Evolutionary conservation across 768 basidiomycete species (phyloP), one percentile per base, ranked within the genome.

Genomic region (Butyriboletus loyo): DNA sequence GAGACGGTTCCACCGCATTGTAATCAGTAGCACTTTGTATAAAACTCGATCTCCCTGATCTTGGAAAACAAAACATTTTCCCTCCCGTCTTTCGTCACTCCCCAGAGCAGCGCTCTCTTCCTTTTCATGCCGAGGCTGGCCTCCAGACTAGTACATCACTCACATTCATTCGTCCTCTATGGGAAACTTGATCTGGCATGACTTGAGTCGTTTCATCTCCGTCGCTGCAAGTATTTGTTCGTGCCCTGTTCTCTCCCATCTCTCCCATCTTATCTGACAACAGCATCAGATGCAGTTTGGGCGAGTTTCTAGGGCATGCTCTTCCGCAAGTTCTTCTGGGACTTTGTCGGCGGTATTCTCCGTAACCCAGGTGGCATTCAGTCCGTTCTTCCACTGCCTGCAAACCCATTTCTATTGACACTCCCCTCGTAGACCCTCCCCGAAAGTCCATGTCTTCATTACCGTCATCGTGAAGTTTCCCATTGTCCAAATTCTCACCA

Each of bases 321-420:
- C 61, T 93, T 84, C 73, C 89, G 92, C 71, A 96, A 96, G 74
- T 96, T 92, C 81, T 94, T 96, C 74, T 96, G 90, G 89, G 94
- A 96, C 74, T 92, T 96, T 66, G 73, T 92, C n/a, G 85, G 83
- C 53, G 92, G 89, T 42, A 85, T 78, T 52, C 66, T 91, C 52
- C 86, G 88, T 55, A 78, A 82, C 66, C 89, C 89, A 27, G 89
- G 89, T 73, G 89, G 89, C 48, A 51, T 89, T 24, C 87, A 90
- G 89, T 90, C 57, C 65, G 85, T 83, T 14, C 32, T 32, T 40
- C 7, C 25, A 2, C 35, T 38, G 17, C 24, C 15, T 14, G 19
- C 21, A 36, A 25, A 21, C 22, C 22, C 14, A 35, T 31, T 10
- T 14, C 11, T 13, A 24, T 21, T 49, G 54, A 45, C 43, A 27